Percentiles rank a stretch among this genome's conserved stretches.
phyloP scores from a whole-genome alignment of 352 stramenopile genomes.

The Achlya hypogyna region DNA sequence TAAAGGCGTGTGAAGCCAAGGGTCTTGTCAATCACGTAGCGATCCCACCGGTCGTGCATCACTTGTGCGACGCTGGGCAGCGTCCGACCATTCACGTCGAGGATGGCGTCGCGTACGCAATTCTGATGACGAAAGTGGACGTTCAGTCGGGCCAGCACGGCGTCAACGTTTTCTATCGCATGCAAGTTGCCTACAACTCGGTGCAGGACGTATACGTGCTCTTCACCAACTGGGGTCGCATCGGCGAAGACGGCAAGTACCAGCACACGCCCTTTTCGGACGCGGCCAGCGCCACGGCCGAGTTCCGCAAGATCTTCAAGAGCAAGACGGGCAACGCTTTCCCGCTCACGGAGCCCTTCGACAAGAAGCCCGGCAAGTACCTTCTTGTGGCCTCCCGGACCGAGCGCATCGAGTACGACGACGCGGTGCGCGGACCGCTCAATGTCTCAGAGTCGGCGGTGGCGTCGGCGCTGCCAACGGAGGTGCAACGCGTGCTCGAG shows the following conservation, averaged over 20 bases:
- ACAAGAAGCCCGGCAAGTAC: conserved; percentile 61
- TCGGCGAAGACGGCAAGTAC: conserved; percentile 64
- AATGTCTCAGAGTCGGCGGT: no score
- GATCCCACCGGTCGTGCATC: conserved; percentile 37
- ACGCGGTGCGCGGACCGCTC: conserved; percentile 47
- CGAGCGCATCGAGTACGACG: conserved; percentile 42
- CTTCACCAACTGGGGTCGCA: conserved; percentile 75
- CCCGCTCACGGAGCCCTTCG: conserved; percentile 38
- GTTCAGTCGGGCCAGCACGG: conserved; percentile 65
- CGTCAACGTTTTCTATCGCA: conserved; percentile 66
- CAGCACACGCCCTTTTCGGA: conserved; percentile 67
- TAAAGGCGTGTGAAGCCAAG: conserved; percentile 37
- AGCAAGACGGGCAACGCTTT: conserved; percentile 71
- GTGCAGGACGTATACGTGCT: conserved; percentile 62
- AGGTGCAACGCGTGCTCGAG: conserved; percentile 41
- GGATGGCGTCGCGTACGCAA: conserved; percentile 35
- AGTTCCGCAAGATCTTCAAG: conserved; percentile 78
- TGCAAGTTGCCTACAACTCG: conserved; percentile 60
- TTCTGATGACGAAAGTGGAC: conserved; percentile 64
- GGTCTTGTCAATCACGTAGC: conserved; percentile 47
- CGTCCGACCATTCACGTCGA: conserved; percentile 37
- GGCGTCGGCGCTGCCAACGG: no score
- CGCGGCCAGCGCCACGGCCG: conserved; percentile 35
- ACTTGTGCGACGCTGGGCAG: conserved; percentile 49
- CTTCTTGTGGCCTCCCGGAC: conserved; percentile 59